Base-by-base conservation (phyloP, 768 basidiomycete species). In the Pulveroboletus sp. region DNA sequence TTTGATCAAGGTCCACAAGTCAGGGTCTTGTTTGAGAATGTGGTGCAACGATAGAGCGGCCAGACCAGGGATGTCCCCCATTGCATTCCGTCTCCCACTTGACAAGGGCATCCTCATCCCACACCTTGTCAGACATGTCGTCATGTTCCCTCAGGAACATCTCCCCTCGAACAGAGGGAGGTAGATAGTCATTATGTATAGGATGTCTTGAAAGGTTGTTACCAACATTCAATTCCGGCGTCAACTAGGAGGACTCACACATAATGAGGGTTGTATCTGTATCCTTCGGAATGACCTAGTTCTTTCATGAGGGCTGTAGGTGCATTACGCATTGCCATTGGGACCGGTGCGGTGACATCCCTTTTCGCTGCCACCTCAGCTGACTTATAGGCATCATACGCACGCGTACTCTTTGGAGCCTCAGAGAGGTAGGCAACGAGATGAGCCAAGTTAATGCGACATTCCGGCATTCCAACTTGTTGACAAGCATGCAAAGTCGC, bases 391-490 rank as follows among this genome's bases (percentile, higher is more conserved):
- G 82, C 91, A 46, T 82, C 81, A 60, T 93, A 93, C 4, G 85
- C 68, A 18, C 90, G 79, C 0, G 87, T 89, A 28, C 83, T 86
- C 67, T 93, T 93, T 0, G 83, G 84, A 2, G 89, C 84, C 65
- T 89, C 86, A n/a, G 85, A 74, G 42, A 93, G 78, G 65, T 90
- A 89, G 26, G 82, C 76, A 14, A 91, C 80, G 28, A 84, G 73
- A 60, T 92, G 89, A 26, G 86, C 85, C 30, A 90, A 74, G 54
- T 87, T 85, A 56, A 85, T 86, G 45, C 86, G 76, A 66, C 86
- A 88, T 59, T 86, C 88, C 2, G 87, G 87, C 86, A 89, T 86
- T n/a, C 87, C 86, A 46, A 86, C 72, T 6, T 71, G 71, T 55
- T 84, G 83, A 56, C 84, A 86, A 7, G 85, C 82, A 43, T 82